Percentiles rank a stretch among this genome's conserved stretches.
These are phyloP conservation scores for Xylaria grammica DNA, from an alignment of 495 filamentous ascomycete species.

Conservation along the genomic window DNA sequence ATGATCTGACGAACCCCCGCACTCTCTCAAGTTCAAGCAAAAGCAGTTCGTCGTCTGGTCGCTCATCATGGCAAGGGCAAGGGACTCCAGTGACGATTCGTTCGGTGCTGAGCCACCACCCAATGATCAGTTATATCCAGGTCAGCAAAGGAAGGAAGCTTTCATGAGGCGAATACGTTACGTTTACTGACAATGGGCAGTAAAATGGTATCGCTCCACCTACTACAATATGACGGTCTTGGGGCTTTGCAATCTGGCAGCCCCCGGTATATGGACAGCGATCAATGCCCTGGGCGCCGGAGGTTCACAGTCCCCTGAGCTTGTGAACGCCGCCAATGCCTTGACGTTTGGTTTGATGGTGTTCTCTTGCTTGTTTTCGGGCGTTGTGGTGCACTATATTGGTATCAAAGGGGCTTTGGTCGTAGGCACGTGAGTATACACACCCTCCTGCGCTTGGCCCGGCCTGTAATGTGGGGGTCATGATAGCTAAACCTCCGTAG, in stretches of 20 bases:
- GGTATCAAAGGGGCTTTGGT: constrained; percentile 70
- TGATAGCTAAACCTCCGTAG: constrained; percentile 18
- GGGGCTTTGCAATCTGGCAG: constrained; percentile 66
- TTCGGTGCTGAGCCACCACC: constrained; percentile 7
- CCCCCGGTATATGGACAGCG: constrained; percentile 70
- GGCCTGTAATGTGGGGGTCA: not conserved
- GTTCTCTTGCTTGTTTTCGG: constrained; percentile 62
- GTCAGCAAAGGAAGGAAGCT: constrained; percentile 2
- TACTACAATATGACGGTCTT: constrained; percentile 69
- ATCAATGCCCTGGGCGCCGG: constrained; percentile 75
- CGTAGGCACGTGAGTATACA: constrained; percentile 55
- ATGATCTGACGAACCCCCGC: not conserved
- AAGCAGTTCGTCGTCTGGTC: constrained; percentile 8
- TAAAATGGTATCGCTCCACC: constrained; percentile 69
- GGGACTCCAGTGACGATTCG: constrained; percentile 3
- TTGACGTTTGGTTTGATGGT: constrained; percentile 72
- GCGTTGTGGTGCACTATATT: constrained; percentile 60
- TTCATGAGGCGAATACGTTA: not conserved
- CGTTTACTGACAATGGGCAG: constrained; percentile 38
- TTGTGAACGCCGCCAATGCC: constrained; percentile 73
- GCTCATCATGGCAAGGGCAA: constrained; percentile 8
- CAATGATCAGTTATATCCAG: constrained; percentile 13
- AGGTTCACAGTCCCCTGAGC: constrained; percentile 63
- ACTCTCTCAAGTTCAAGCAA: not conserved
- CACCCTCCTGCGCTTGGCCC: not conserved